Evolutionary conservation across 2,329 filamentous ascomycete genomes (phyloP), one percentile per base, ranked within the genome.

Genomic region (Xylaria sp.): DNA sequence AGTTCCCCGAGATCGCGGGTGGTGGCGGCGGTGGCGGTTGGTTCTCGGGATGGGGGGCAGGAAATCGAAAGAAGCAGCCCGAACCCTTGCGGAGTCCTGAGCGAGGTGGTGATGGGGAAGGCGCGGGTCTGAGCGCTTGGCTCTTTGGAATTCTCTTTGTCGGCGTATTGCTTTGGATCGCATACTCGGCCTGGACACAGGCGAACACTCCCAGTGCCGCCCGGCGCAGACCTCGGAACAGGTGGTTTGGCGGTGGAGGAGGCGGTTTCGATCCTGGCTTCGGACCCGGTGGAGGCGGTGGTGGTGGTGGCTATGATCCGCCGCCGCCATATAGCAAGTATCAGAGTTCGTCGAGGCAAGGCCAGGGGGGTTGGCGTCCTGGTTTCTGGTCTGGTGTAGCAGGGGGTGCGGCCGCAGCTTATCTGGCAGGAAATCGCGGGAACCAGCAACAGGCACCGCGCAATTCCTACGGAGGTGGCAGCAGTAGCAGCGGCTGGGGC

Each of bases 351-450:
- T 66, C 71, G 20, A 61, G 69, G n/a, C 69, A 67, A 51, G 63
- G 51, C 56, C 76, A 79, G 65, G 78, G 86, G 68, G 82, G 83
- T 1, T 93, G 90, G 90, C 84, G 85, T 56, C 91, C 91, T 5
- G 92, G 92, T 0, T 93, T 94, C 79, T 94, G 91, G 91, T 86
- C 82, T 20, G 91, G 91, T 22, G 79, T 87, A n/a, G 84, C 86
- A 0, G 86, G 86, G 17, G 92, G 91, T 50, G 90, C 89, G 5
- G 90, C 91, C 0, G 91, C 90, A 2, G 89, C 84, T 1, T 93
- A 92, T 74, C 76, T 85, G 65, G 89, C 89, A 5, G 87, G 87
- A 0, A 85, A 79, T 47, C 79, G 75, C 71, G 87, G 87, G 0
- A 85, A 79, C 45, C 78, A 74, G 72, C 75, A 77, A 70, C 71